Evolutionary conservation across 768 basidiomycete genomes (phyloP).

Genomic region (Pisolithus tinctorius): DNA sequence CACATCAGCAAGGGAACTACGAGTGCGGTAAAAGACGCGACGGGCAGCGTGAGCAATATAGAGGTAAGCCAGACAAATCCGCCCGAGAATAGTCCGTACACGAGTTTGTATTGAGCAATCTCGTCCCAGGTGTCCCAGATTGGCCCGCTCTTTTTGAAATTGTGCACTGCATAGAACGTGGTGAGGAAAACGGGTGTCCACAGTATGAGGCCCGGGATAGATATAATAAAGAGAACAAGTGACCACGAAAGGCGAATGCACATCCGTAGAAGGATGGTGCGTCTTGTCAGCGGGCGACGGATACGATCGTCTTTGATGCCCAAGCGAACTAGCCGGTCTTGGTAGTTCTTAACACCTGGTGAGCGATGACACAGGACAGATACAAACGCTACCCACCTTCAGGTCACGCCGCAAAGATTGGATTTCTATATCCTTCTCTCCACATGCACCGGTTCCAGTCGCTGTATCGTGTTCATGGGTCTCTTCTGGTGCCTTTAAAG

Average conservation of each 20-base stretch:
- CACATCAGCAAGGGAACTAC: conserved; percentile 77
- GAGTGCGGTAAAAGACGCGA: conserved; percentile 49
- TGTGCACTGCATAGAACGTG: conserved; percentile 62
- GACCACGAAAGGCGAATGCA: conserved; percentile 60
- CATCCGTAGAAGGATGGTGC: conserved; percentile 56
- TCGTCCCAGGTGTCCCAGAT: conserved; percentile 86
- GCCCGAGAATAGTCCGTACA: conserved; percentile 74
- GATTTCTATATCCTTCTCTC: conserved; percentile 22
- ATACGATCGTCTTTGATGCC: conserved; percentile 86
- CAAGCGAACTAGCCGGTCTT: conserved; percentile 58
- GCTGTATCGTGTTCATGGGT: conserved; percentile 15
- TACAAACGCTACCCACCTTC: conserved; percentile 37
- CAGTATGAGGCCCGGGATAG: conserved; percentile 69
- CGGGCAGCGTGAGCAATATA: conserved; percentile 54
- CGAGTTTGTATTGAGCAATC: conserved; percentile 84
- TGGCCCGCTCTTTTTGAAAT: conserved; percentile 77
- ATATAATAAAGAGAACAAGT: conserved; percentile 52
- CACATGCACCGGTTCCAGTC: conserved; percentile 17
- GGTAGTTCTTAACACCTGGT: conserved; percentile 47
- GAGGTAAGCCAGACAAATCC: conserved; percentile 55
- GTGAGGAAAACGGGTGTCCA: conserved; percentile 77
- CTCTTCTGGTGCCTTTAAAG: conserved; percentile 48
- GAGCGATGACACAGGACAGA: background rate
- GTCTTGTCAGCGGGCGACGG: conserved; percentile 52
- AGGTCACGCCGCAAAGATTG: conserved; percentile 44